These are phyloP conservation scores for Simmondsia chinensis DNA, from an alignment of 148 eudicot genomes.

Conservation along the genomic window DNA sequence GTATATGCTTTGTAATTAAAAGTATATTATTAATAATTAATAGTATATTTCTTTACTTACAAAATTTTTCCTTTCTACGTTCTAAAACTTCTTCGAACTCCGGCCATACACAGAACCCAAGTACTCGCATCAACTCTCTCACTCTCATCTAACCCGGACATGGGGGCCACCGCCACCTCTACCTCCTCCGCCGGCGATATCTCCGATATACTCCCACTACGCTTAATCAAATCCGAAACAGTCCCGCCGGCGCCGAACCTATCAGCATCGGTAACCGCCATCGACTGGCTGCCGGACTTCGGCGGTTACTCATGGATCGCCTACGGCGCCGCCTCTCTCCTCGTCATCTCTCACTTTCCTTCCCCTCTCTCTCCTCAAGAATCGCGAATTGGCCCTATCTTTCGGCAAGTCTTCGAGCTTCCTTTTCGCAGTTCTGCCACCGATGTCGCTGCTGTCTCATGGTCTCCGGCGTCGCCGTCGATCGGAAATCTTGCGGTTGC, in stretches of 20 bases:
- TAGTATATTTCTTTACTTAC: no score
- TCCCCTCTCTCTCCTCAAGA: conserved; percentile 43
- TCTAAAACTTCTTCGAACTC: no score
- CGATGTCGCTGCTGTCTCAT: conserved; percentile 47
- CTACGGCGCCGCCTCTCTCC: conserved; percentile 80
- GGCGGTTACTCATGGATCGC: conserved; percentile 89
- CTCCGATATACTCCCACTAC: conserved; percentile 35
- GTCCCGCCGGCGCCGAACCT: conserved; percentile 66
- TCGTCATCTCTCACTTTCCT: conserved; percentile 80
- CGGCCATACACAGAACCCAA: not conserved
- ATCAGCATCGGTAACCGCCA: conserved; percentile 22
- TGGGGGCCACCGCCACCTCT: no score
- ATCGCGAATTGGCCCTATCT: conserved; percentile 35
- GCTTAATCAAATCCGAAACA: conserved; percentile 46
- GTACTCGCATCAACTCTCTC: not conserved
- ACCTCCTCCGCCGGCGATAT: conserved; percentile 13
- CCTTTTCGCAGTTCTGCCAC: conserved; percentile 15
- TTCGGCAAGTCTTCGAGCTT: conserved; percentile 62
- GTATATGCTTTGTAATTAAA: no score
- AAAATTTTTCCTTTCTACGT: no score
- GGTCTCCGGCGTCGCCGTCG: conserved; percentile 56
- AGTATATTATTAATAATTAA: no score
- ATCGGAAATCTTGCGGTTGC: conserved; percentile 66
- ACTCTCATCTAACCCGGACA: not conserved
- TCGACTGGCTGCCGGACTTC: conserved; percentile 70